Base-by-base conservation (phyloP, 306 rosid species). In the Malus fusca region DNA sequence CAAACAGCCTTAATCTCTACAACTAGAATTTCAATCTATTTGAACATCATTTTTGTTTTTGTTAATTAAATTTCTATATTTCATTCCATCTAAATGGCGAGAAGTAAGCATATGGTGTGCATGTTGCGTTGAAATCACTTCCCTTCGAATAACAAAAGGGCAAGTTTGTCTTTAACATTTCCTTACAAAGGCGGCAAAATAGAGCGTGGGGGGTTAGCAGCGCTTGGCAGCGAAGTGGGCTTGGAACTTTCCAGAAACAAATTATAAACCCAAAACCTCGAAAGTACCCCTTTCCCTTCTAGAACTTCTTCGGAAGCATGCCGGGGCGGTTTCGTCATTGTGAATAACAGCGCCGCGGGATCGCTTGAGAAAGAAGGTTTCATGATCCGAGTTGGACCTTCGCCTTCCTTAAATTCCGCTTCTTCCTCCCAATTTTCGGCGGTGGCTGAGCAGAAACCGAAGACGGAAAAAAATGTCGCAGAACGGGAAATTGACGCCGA, bases 401-500 rank as follows among this genome's bases (percentile, higher is more conserved):
- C 43, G 21, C 40, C 23, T 64, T 64, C 22, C 23, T 14, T 64
- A 31, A 64, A 64, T 65, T 40, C 19, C 11, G 14, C 69, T 18
- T 65, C 69, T 9, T 33, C 51, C 51, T 21, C 26, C 9, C 28
- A 11, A 21, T 0, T 0, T 17, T 17, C 19, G 35, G 35, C 10
- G 55, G 21, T 15, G 21, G 55, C 40, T 6, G 6, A 17, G 3
- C 12, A 21, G 48, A 19, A 68, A 43, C 3, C n/a, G 3, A 37
- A n/a, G 11, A 11, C 0, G 9, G 25, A 22, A 37, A 66, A 12
- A 72, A 42, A 89, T 87, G 93, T 66, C 88, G 59, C 91, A 83
- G 82, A 75, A 81, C 26, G 96, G 88, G 85, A 94, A 94, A 80
- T 70, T 94, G 67, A 92, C 82, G 85, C 98, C 98, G 75, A 94